phyloP scores from a whole-genome alignment of 1,284 basidiomycete species.

The Cryptococcus maquisensis region DNA sequence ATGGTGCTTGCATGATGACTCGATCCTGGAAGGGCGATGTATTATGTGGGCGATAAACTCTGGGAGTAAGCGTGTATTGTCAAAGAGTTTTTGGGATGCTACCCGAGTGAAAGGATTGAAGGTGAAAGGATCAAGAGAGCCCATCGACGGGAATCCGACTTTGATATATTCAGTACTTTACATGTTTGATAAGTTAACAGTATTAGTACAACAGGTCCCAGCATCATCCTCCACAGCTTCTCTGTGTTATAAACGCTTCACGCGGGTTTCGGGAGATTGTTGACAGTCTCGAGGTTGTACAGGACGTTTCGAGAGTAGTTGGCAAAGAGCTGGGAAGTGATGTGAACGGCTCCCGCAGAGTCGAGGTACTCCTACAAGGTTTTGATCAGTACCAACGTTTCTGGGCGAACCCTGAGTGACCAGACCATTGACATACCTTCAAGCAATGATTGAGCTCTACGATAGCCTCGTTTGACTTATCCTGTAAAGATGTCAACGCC shows the following conservation, averaged over 20 bases:
- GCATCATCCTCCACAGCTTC: neutral
- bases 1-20: constrained; percentile 22
- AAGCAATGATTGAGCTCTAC: constrained; percentile 47
- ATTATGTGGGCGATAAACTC: neutral
- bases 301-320: constrained; percentile 82
- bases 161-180: neutral
- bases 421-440: constrained; percentile 24
- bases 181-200: neutral
- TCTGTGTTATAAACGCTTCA: neutral
- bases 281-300: constrained; percentile 68
- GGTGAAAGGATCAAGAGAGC: no score
- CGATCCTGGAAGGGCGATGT: neutral
- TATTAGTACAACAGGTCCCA: neutral
- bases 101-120: no score
- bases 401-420: neutral
- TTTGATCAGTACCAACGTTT: neutral
- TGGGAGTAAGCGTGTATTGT: no score
- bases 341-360: constrained; percentile 54
- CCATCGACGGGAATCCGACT: no score
- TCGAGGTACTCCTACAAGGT: constrained; percentile 34
- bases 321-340: constrained; percentile 68
- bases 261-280: constrained; percentile 40
- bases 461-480: constrained; percentile 49
- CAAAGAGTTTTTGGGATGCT: no score
- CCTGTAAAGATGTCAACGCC: constrained; percentile 19